These are phyloP conservation scores for Tulasnella sp. DNA, from an alignment of 768 basidiomycete species.

Conservation along the genomic window DNA sequence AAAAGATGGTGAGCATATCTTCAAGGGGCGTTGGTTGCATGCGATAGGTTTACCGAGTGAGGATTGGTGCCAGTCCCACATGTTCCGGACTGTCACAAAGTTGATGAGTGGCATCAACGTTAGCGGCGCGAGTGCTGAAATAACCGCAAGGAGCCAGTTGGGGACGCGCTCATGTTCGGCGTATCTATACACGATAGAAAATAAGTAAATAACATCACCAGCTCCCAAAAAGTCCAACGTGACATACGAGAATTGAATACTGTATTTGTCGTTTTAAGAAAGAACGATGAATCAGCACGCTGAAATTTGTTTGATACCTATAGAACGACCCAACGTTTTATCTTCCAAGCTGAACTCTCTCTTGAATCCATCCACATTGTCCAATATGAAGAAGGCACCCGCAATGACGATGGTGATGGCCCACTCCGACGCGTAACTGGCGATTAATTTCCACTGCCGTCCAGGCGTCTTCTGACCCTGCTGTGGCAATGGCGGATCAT, in stretches of 20 bases:
- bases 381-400: constrained; percentile 45
- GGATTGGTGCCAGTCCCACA: constrained; percentile 77
- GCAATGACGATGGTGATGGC: constrained; percentile 1
- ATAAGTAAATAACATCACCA: too few relatives aligned
- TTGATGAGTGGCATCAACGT: constrained; percentile 60
- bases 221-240: too few relatives aligned
- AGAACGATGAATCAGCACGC: too few relatives aligned
- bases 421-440: background rate
- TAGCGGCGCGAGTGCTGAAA: constrained; percentile 54
- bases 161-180: constrained; percentile 70
- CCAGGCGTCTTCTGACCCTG: background rate
- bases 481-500: too few relatives aligned
- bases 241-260: constrained; percentile 33
- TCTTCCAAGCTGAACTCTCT: constrained; percentile 71
- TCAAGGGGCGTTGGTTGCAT: background rate
- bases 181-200: constrained; percentile 34
- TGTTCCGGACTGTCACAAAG: constrained; percentile 58
- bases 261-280: too few relatives aligned
- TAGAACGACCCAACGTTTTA: constrained; percentile 46
- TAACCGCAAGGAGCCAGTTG: constrained; percentile 30
- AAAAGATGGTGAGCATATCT: background rate
- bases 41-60: constrained; percentile 9
- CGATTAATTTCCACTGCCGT: background rate
- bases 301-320: background rate
- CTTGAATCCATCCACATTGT: constrained; percentile 58